Base-by-base conservation (phyloP, 495 filamentous ascomycete species). In the Echria macrotheca region DNA sequence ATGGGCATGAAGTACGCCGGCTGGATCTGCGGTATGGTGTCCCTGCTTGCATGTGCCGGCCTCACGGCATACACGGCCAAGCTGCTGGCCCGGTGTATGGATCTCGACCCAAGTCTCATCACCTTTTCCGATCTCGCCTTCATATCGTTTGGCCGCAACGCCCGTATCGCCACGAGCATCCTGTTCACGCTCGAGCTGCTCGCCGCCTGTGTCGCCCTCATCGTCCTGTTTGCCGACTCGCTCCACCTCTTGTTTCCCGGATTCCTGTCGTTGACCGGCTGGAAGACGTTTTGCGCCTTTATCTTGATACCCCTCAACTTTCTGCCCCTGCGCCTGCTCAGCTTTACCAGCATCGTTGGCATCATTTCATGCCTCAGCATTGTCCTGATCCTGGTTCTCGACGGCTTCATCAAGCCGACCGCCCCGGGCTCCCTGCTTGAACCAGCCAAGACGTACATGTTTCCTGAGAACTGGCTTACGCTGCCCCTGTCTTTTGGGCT, bases 91-190 rank as follows among this genome's bases (percentile, higher is more conserved):
- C 90, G 85, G 60, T 97, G 93, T 65, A 81, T 96, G 63, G 86
- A 96, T 60, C 79, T 89, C 22, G 88, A 95, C 60, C 59, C 73
- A 22, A 69, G 70, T 52, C 68, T 82, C 63, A 72, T 88, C 75
- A 95, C 93, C 15, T 98, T 95, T 69, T 91, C 91, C 19, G 93
- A 98, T 61, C 72, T 98, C 18, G 94, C 91, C 18, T 96, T 84
- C 63, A 82, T 95, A 52, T 89, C 89, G 41, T 98, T 93, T 61
- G 93, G 93, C n/a, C 76, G 80, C 11, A 79, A 77, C 38, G 89
- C 88, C 23, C 83, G 93, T 29, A 69, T 95, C 24, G 74, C 82
- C 22, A 91, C 86, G 4, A 90, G 87, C 47, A 67, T 95, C 18
- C 72, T 98, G 5, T 97, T 98, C 70, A 86, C 82, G 2, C 56